A percentile compares a stretch with the other conserved stretches of the same genome.
phyloP scores from a whole-genome alignment of 2,329 filamentous ascomycete genomes.

The Hansfordia pulvinata region DNA sequence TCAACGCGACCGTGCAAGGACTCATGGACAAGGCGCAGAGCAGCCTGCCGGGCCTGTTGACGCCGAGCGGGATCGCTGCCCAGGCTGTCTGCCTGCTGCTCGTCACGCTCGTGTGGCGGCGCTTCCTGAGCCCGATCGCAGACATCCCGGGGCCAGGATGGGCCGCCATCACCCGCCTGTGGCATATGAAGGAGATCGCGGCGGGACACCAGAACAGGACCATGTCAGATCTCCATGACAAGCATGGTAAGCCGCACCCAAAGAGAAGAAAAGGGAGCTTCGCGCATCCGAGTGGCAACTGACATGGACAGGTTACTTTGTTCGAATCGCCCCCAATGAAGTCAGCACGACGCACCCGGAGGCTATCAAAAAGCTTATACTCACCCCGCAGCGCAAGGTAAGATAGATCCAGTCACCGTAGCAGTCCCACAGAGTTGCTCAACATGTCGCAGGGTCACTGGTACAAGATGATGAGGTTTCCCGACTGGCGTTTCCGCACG shows the following conservation, averaged over 20 bases:
- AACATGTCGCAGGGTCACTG: background rate
- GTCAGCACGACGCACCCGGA: slow-evolving; percentile 2
- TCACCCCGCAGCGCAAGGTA: slow-evolving; percentile 2
- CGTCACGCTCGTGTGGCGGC: slow-evolving; percentile 2
- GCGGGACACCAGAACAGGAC: slow-evolving; percentile 4
- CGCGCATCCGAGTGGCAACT: no score
- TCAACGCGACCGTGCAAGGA: no score
- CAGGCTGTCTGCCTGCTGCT: no score
- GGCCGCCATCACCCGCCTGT: slow-evolving; percentile 5
- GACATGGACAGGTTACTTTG: no score
- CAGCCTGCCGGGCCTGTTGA: no score
- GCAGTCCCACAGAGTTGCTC: background rate
- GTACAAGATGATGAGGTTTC: slow-evolving; percentile 3
- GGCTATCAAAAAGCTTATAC: slow-evolving; percentile 1
- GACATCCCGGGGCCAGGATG: slow-evolving; percentile 4
- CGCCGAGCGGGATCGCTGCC: no score
- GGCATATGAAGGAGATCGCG: slow-evolving; percentile 3
- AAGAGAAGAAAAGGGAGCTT: no score
- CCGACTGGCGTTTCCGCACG: slow-evolving; percentile 5
- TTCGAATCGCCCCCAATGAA: slow-evolving; percentile 3
- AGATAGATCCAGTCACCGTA: background rate
- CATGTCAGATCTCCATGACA: slow-evolving; percentile 3
- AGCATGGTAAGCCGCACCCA: no score
- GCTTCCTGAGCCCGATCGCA: slow-evolving; percentile 3
- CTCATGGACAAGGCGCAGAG: no score